Evolutionary conservation across 2,329 filamentous ascomycete species (phyloP).

Genomic region (Zopfia rhizophila): DNA sequence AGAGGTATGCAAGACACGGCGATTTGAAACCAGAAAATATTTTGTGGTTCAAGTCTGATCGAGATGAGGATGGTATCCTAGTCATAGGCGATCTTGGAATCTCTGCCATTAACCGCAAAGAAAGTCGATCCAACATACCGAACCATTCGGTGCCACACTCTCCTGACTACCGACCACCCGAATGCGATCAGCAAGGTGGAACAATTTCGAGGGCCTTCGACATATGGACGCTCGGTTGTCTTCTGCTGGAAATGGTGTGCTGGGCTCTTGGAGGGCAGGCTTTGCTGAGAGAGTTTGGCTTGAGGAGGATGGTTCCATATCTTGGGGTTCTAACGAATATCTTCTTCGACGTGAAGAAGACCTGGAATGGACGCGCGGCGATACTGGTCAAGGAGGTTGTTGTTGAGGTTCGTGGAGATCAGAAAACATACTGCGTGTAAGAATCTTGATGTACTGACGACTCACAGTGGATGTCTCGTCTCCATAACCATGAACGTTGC

Average conservation of each 20-base stretch:
- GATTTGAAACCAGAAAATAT: slow-evolving; percentile 21
- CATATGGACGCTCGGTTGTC: slow-evolving; percentile 33
- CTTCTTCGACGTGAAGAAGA: slow-evolving; percentile 24
- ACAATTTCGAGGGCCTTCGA: slow-evolving; percentile 25
- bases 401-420: slow-evolving; percentile 15
- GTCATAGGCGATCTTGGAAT: no score
- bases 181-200: slow-evolving; percentile 25
- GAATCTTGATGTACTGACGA: not conserved
- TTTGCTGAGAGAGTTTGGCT: slow-evolving; percentile 1
- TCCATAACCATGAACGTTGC: slow-evolving; percentile 19
- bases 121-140: no score
- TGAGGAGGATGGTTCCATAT: slow-evolving; percentile 4
- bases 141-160: no score
- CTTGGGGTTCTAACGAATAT: slow-evolving; percentile 19
- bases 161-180: no score
- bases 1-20: no score
- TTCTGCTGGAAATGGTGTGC: slow-evolving; percentile 27
- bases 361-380: slow-evolving; percentile 1
- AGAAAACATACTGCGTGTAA: no score
- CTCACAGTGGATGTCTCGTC: slow-evolving; percentile 13
- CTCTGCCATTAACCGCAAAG: no score
- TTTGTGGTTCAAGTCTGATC: no score
- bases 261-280: slow-evolving; percentile 23
- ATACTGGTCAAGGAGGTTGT: slow-evolving; percentile 22
- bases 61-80: no score